Evolutionary conservation across 768 basidiomycete species (phyloP), one percentile per base, ranked within the genome.

Genomic region (Rhodotorula graminis): DNA sequence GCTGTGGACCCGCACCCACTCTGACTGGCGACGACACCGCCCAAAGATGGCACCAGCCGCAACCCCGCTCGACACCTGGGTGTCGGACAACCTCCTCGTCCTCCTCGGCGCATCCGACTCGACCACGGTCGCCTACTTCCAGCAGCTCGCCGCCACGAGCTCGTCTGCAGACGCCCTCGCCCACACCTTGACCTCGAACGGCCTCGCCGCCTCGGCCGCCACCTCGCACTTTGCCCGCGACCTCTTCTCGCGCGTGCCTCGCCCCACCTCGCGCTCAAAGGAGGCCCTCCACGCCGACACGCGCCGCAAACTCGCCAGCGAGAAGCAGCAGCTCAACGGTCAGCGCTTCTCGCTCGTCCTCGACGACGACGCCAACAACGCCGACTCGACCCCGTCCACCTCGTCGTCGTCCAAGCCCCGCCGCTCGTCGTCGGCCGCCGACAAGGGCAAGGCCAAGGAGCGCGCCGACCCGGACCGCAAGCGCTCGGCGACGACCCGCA

Each of bases 81-180:
- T 76, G 31, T 64, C 64, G 2, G 77, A 78, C 64, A 33, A 78
- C 29, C 47, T 78, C 25, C 67, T 78, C 46, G 49, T 60, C 47
- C 72, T 73, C 47, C 71, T 78, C n/a, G 75, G 75, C 47, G 69
- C 71, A 1, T 59, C 70, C 33, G 77, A 78, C 69, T 73, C 71
- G 29, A 72, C 73, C 57, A 76, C 73, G 29, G 71, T 73, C 47
- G 56, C 61, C 40, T 78, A 76, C 75, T 78, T 78, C 33, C 58
- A 71, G 53, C 69, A 73, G 27, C 71, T 78, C 47, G 75, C 72
- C 49, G 7, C 15, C 58, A 42, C 46, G 19, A 85, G 92, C 65
- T 94, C 94, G 81, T 86, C 89, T 16, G 85, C 91, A 19, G 89
- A 91, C 53, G 85, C 85, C 56, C 86, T 97, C 52, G 92, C 93